Conservation (phyloP, 257 asterid genomes). For the Petunia axillaris region DNA sequence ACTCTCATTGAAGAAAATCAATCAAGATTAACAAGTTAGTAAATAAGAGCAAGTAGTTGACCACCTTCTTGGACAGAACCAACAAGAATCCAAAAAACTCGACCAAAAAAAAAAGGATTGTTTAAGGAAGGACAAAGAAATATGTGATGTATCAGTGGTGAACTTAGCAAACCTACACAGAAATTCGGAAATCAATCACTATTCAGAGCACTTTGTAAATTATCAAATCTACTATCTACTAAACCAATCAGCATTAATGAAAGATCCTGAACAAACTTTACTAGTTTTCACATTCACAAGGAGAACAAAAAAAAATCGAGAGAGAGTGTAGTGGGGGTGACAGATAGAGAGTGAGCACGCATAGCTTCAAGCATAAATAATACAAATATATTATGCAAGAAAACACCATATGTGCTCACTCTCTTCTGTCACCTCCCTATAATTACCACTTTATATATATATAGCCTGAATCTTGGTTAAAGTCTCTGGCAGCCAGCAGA, state of each 20-base stretch:
- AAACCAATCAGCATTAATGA: neutral
- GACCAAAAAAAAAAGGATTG: no score
- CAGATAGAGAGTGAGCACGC: conserved; percentile 86
- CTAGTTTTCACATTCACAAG: neutral
- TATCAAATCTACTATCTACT: neutral
- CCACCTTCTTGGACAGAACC: no score
- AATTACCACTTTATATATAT: conserved; percentile 34
- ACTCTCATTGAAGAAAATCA: no score
- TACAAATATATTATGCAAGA: conserved; percentile 52
- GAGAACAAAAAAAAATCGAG: conserved; percentile 15
- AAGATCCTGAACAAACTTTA: neutral
- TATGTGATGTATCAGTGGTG: no score
- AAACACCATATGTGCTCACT: conserved; percentile 95
- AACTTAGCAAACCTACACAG: no score
- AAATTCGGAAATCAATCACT: no score
- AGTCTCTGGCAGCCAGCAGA: no score
- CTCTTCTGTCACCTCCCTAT: conserved; percentile 83
- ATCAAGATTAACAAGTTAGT: no score
- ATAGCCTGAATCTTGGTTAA: no score
- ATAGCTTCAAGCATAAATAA: conserved; percentile 67
- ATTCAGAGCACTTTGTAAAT: neutral
- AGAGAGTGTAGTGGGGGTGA: conserved; percentile 58
- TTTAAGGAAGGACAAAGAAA: no score
- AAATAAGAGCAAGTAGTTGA: no score
- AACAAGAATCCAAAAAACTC: no score